A percentile compares a stretch with the other conserved stretches of the same genome.
phyloP scores from a whole-genome alignment of 2,329 filamentous ascomycete species.

The Phyllosticta paracitricarpa region DNA sequence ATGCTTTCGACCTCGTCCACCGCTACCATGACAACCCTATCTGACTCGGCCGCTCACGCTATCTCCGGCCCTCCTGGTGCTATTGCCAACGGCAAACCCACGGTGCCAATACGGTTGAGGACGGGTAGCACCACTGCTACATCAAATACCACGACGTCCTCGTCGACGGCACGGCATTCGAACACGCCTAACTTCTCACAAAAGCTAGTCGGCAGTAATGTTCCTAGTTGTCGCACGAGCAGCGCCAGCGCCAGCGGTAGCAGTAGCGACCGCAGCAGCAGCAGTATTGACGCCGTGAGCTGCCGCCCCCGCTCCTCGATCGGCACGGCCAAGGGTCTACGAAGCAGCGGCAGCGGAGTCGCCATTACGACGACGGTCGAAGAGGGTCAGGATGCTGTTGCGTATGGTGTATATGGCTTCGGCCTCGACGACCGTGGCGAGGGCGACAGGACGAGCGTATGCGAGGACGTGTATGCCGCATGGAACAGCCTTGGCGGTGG shows the following conservation, averaged over 20 bases:
- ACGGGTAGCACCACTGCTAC: not conserved
- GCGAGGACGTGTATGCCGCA: slow-evolving; percentile 37
- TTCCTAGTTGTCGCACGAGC: not conserved
- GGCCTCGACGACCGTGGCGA: not conserved
- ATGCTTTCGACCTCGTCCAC: not conserved
- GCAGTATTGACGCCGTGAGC: not conserved
- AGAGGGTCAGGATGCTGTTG: not conserved
- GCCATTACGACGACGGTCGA: not conserved
- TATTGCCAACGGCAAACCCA: not conserved
- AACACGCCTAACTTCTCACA: not conserved
- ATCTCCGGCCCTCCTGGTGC: not conserved
- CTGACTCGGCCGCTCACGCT: not conserved
- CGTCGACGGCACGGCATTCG: not conserved
- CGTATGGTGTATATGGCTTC: not conserved
- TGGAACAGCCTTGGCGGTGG: slow-evolving; percentile 36
- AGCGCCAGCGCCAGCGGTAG: not conserved
- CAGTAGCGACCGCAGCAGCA: not conserved
- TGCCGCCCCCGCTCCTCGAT: not conserved
- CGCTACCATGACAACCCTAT: not conserved
- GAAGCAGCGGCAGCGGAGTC: slow-evolving; percentile 6
- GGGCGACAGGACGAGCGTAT: slow-evolving; percentile 23
- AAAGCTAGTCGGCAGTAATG: not conserved
- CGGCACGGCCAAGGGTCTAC: not conserved
- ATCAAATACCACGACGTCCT: not conserved
- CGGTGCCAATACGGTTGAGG: not conserved